Percentiles rank a stretch among this genome's conserved stretches.
Conservation (phyloP, 306 rosid species). For the Dalbergia cochinchinensis region DNA sequence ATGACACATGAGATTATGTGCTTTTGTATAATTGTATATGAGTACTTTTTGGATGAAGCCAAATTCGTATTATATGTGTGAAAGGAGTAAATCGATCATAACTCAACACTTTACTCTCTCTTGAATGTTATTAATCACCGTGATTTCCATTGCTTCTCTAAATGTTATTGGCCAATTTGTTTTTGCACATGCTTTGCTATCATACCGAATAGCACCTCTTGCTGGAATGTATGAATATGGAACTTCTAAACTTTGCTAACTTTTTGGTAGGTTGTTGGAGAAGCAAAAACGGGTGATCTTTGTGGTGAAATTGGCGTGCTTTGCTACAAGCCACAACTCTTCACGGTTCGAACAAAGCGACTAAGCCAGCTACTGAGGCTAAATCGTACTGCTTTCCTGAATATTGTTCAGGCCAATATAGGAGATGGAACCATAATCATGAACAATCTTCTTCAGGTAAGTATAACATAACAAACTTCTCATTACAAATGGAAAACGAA, state of each 20-base stretch:
- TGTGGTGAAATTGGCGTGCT: conserved; percentile 95
- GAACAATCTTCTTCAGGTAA: conserved; percentile 95
- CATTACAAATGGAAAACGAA: not conserved
- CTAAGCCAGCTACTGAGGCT: conserved; percentile 83
- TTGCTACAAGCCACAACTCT: conserved; percentile 88
- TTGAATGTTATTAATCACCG: too few relatives aligned
- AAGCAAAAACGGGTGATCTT: conserved; percentile 77
- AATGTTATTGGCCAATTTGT: too few relatives aligned
- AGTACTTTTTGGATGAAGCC: too few relatives aligned
- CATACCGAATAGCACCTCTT: not conserved
- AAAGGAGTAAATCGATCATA: too few relatives aligned
- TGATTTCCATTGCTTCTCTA: too few relatives aligned
- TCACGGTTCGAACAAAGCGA: conserved; percentile 86
- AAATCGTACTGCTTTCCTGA: conserved; percentile 78
- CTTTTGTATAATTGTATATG: too few relatives aligned
- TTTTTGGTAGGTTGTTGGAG: conserved; percentile 73
- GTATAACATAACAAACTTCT: conserved; percentile 34
- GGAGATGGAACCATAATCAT: conserved; percentile 92
- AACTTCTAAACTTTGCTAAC: conserved; percentile 28
- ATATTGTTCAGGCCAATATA: conserved; percentile 81
- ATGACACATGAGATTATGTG: not conserved
- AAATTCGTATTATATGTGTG: too few relatives aligned
- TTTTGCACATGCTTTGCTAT: too few relatives aligned
- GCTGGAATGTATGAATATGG: not conserved
- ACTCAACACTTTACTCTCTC: too few relatives aligned